Percentiles rank a stretch among this genome's conserved stretches.
phyloP scores from a whole-genome alignment of 2,329 filamentous ascomycete species.

The Apiospora aurea region DNA sequence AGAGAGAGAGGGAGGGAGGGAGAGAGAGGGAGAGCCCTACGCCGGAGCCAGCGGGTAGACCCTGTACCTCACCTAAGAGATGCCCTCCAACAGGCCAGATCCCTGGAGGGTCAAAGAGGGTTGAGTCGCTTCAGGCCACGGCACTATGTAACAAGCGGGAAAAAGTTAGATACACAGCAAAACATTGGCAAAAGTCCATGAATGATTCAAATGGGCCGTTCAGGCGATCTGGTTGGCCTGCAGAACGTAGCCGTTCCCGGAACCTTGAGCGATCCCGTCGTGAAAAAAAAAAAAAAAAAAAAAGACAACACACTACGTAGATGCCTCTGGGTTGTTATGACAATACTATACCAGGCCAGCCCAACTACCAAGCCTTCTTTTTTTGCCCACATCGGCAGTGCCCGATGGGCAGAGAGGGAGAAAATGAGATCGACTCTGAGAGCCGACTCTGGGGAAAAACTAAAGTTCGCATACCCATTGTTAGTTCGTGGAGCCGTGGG shows the following conservation, averaged over 20 bases:
- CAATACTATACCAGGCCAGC: neutral
- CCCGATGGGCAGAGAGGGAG: neutral
- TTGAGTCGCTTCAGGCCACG: conserved; percentile 9
- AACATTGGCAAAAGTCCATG: neutral
- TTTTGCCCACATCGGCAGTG: conserved; percentile 7
- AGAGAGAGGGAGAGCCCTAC: no score
- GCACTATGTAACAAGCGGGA: conserved; percentile 9
- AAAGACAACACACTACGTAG: neutral
- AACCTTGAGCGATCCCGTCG: neutral
- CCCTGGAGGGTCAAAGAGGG: neutral
- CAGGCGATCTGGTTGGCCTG: neutral
- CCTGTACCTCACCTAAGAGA: conserved; percentile 10
- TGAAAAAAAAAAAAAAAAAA: neutral
- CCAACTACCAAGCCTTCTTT: neutral
- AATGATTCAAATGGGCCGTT: neutral
- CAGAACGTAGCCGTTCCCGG: neutral
- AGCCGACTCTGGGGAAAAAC: conserved; percentile 16
- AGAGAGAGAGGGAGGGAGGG: no score
- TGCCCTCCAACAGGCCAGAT: neutral
- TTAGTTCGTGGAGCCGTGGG: conserved; percentile 17
- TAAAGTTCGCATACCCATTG: conserved; percentile 15
- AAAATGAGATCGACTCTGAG: conserved; percentile 4
- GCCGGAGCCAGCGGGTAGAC: conserved; percentile 20
- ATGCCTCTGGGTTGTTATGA: neutral
- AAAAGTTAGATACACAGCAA: conserved; percentile 20